Evolutionary conservation across 768 basidiomycete species (phyloP).

Genomic region (Infundibulicybe gibba): DNA sequence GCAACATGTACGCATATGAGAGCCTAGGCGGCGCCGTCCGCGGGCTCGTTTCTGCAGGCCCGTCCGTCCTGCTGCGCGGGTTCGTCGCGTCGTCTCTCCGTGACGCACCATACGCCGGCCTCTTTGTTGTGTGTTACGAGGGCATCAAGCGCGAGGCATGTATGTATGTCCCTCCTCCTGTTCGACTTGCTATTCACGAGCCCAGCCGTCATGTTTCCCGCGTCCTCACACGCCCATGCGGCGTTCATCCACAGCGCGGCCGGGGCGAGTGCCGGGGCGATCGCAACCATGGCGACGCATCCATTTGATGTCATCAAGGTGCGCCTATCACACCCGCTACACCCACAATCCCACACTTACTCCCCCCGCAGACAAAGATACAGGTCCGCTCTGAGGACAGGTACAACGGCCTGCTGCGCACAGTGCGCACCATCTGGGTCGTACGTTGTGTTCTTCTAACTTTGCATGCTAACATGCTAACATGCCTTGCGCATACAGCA

Average conservation of each 20-base stretch:
- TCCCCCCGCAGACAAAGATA: conserved; percentile 68
- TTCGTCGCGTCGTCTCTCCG: conserved; percentile 86
- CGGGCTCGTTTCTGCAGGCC: conserved; percentile 65
- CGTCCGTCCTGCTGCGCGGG: conserved; percentile 80
- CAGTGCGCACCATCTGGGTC: conserved; percentile 62
- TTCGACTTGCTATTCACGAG: conserved; percentile 2
- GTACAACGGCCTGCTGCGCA: conserved; percentile 70
- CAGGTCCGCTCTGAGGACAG: conserved; percentile 80
- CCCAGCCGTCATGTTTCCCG: conserved; percentile 38
- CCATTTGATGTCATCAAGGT: conserved; percentile 96
- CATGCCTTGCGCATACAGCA: conserved; percentile 41
- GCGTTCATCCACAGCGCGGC: conserved; percentile 57
- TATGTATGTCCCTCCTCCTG: conserved; percentile 24
- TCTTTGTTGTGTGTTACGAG: conserved; percentile 89
- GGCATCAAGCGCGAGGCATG: conserved; percentile 73
- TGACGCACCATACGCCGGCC: conserved; percentile 91
- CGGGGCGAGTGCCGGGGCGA: conserved; percentile 77
- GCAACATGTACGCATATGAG: conserved; percentile 71
- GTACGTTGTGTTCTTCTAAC: conserved; percentile 33
- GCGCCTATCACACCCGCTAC: neutral
- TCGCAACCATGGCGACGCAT: conserved; percentile 84
- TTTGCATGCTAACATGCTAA: neutral
- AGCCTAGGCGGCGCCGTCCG: conserved; percentile 56
- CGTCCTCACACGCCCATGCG: conserved; percentile 41
- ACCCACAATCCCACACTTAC: neutral